Evolutionary conservation across 2,329 filamentous ascomycete species (phyloP), one percentile per base, ranked within the genome.

Genomic region (Aspergillus sp.): DNA sequence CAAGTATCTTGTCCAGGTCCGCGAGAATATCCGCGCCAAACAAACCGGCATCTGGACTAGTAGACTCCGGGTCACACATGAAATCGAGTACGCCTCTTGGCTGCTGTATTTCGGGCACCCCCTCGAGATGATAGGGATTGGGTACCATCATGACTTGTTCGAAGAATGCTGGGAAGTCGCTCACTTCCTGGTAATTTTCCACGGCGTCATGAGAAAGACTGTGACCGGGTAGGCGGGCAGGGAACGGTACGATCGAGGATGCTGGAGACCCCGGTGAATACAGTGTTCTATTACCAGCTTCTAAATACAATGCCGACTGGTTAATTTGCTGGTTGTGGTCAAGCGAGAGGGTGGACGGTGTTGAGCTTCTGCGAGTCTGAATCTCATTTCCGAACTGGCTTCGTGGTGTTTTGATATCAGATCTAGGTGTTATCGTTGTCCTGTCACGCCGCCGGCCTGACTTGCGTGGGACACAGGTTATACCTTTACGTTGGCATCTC

Each of bases 1-100:
- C 53, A 1, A 55, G 17, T 32, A 55, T 49, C 22, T 32, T 41
- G 36, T 55, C 53, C 38, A 55, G 6, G 6, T 55, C 45, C 24
- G 36, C 13, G 7, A 55, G n/a, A 3, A 49, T 43, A 30, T 49
- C 53, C 9, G n/a, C 9, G 5, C 44, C 44, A 17, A 55, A 55
- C 42, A 55, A 22, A 4, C 45, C 45, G 17, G 15, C 34, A 12
- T 55, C 26, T 8, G 26, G 38, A 13, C 36, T 43, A 6, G 53
- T 24, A 20, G 36, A 49, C 15, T 48, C 53, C 7, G 45, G 30
- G 22, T 55, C 53, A 42, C 36, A 22, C 53, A 55, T 55, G 34
- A 55, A 49, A 49, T 55, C 53, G 15, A 55, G 49, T 5, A 55
- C 53, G 1, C 53, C 53, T 18, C 53, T 39, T 5, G 53, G 53